Base-by-base conservation (phyloP, 805 yeast species). In the Isabelozyma pseudorhagii region DNA sequence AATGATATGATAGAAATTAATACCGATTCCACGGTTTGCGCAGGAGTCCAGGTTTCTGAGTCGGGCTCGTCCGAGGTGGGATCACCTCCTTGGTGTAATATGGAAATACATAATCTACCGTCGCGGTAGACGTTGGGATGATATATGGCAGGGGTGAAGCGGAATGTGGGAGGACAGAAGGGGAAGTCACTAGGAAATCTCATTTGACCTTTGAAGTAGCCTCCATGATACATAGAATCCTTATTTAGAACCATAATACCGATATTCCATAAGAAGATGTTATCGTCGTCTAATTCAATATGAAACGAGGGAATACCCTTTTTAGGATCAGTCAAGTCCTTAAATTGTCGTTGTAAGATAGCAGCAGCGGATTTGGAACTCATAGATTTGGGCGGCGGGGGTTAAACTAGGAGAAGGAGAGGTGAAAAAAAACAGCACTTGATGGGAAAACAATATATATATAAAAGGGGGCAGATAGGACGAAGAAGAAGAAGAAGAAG, bases 41-140 rank as follows among this genome's bases (percentile, higher is more conserved):
- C 94, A 3, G 92, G 96, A 17, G 88, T 82, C 97, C 97, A 91
- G 15, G 96, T 91, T 71, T 92, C 97, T 50, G 86, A 85, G 60
- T 90, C 96, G 2, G 92, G 93, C 67, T 92, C 97, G 56, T 90
- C 97, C 38, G 89, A 81, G 46, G 93, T 85, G 15, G 87, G 88
- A 64, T 91, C 96, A 21, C 97, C 97, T 14, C 93, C 87, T 56
- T 86, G 89, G 68, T 93, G 98, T 52, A 93, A 76, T 54, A 93
- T 93, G 46, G 97, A 89, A 52, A 92, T 91, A 75, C 98, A 93
- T 44, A 94, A 77, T 57, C 96, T 74, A 14, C 98, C 98, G 68
- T 92, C 97, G 52, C 89, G 81, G 71, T 93, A 93, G 48, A 93
- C 96, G 66, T 93, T 93, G 25, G 98, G 98, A 63, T 93, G 98